A percentile compares a stretch with the other conserved stretches of the same genome.
These are phyloP conservation scores for Venturia oleaginea DNA, from an alignment of 2,329 filamentous ascomycete species.

Conservation along the genomic window DNA sequence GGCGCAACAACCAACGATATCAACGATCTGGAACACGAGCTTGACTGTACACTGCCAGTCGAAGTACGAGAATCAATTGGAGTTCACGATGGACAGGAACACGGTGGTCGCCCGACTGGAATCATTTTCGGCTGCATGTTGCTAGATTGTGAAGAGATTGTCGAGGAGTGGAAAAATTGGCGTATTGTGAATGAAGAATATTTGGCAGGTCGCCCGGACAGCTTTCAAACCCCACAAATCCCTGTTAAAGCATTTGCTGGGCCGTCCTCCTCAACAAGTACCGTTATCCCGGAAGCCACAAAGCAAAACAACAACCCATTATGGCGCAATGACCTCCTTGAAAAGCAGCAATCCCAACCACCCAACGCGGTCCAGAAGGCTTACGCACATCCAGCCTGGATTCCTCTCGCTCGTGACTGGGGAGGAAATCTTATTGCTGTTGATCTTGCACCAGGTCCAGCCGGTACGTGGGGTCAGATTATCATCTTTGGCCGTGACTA, in stretches of 20 bases:
- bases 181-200: constrained; percentile 86
- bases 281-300: constrained; percentile 28
- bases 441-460: constrained; percentile 82
- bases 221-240: constrained; percentile 46
- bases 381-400: constrained; percentile 91
- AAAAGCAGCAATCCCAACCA: constrained; percentile 81
- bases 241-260: constrained; percentile 66
- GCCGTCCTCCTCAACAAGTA: constrained; percentile 53
- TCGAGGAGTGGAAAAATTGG: constrained; percentile 98
- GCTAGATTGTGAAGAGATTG: constrained; percentile 94
- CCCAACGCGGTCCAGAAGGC: constrained; percentile 79
- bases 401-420: constrained; percentile 93
- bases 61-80: constrained; percentile 88
- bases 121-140: constrained; percentile 93
- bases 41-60: constrained; percentile 87
- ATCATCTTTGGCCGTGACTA: constrained; percentile 97
- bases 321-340: constrained; percentile 79
- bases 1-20: constrained; percentile 89
- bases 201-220: constrained; percentile 49
- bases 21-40: constrained; percentile 91
- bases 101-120: constrained; percentile 80
- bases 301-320: constrained; percentile 47
- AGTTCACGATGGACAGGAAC: constrained; percentile 93
- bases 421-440: constrained; percentile 95
- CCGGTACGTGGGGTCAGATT: constrained; percentile 89